Evolutionary conservation across 768 basidiomycete species (phyloP), one percentile per base, ranked within the genome.

Genomic region (Pleurotus citrinopileatus): DNA sequence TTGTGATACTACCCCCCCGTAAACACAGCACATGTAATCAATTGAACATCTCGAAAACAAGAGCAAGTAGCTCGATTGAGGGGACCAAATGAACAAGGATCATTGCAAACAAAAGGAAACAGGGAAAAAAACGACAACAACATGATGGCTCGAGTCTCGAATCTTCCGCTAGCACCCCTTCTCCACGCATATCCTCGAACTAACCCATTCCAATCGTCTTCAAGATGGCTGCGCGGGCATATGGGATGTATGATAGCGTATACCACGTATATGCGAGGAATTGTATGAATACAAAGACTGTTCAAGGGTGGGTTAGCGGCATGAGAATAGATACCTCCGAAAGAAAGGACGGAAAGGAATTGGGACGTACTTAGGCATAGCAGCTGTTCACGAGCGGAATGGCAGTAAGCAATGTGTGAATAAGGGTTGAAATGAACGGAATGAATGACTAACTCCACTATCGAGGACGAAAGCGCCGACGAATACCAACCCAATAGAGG

Each of bases 201-300:
- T 63, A 75, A 52, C 71, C 71, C 55, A 80, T 62, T 10, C 80
- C 86, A 54, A 91, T 74, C 27, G 82, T 66, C 66, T 83, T 91
- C 55, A 81, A 73, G 38, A 91, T 81, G 10, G 86, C 86, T 1
- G 83, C 66, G 52, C 94, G 81, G 2, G 94, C 94, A 62, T 95
- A 96, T 2, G 94, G 94, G 61, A 98, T 92, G 72, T 95, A 97
- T 5, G 86, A 88, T 26, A 90, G 70, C 47, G 80, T 83, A 67
- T 89, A 95, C 93, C 94, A 97, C 19, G 87, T 83, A 70, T 89
- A 96, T 4, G 94, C 94, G 54, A 96, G 76, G 69, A 91, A 96
- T 68, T 95, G 86, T 68, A 97, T 74, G 70, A 96, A 78, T 55
- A 97, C 94, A 67, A 97, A 91, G 55, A 94, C 91, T 91, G 70